phyloP scores from a whole-genome alignment of 1,139 yeast genomes.

The Wickerhamiella infanticola region DNA sequence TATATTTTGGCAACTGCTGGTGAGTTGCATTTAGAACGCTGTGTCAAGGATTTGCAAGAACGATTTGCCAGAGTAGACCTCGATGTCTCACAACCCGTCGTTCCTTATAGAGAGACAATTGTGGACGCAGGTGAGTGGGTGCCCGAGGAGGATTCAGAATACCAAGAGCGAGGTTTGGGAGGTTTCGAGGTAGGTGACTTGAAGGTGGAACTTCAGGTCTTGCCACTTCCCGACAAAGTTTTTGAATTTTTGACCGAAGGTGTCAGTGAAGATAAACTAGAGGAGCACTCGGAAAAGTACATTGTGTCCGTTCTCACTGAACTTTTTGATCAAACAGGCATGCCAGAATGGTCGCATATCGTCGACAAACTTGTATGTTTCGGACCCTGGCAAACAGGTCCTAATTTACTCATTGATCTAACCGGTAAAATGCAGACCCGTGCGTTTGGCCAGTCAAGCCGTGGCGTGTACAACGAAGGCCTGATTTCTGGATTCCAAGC shows the following conservation, averaged over 20 bases:
- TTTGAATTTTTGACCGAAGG: conserved; percentile 36
- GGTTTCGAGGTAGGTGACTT: conserved; percentile 32
- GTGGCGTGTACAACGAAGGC: conserved; percentile 34
- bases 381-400: conserved; percentile 67
- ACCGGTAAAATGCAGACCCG: conserved; percentile 24
- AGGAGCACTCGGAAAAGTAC: conserved; percentile 14
- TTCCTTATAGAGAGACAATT: conserved; percentile 86
- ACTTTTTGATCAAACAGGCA: background rate
- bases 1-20: conserved; percentile 99
- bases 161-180: conserved; percentile 24
- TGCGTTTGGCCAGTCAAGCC: conserved; percentile 11
- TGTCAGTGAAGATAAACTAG: conserved; percentile 22
- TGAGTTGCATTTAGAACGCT: conserved; percentile 97
- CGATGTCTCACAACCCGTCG: conserved; percentile 78
- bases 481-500: conserved; percentile 73
- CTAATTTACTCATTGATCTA: conserved; percentile 56
- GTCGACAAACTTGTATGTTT: conserved; percentile 41
- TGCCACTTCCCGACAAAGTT: conserved; percentile 42
- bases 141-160: conserved; percentile 23
- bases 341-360: conserved; percentile 5
- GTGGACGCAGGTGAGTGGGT: conserved; percentile 33
- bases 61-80: conserved; percentile 88
- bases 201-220: conserved; percentile 30
- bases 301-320: conserved; percentile 11
- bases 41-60: conserved; percentile 81